Evolutionary conservation across 805 yeast species (phyloP).

Genomic region (Sugiyamaella mastotermitis): DNA sequence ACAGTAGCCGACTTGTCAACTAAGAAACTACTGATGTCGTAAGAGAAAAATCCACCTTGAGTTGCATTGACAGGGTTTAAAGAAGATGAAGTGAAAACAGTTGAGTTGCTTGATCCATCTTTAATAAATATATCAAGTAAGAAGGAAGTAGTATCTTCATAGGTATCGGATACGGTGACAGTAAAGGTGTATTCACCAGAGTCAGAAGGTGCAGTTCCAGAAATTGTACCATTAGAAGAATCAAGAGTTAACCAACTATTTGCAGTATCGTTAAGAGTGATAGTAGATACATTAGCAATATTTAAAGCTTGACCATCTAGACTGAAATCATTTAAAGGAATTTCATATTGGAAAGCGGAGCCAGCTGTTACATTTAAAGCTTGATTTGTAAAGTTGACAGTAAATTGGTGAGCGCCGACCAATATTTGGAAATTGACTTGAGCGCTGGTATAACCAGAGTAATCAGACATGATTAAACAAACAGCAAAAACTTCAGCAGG

Average conservation of each 20-base stretch:
- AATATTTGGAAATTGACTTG: constrained; percentile 63
- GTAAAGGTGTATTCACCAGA: constrained; percentile 28
- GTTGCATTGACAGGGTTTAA: constrained; percentile 60
- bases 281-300: constrained; percentile 47
- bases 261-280: constrained; percentile 46
- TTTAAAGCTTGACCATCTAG: constrained; percentile 54
- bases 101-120: constrained; percentile 15
- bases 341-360: constrained; percentile 43
- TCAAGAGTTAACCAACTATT: constrained; percentile 63
- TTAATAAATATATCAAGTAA: constrained; percentile 20
- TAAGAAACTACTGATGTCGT: constrained; percentile 33
- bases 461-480: constrained; percentile 73
- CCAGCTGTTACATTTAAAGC: constrained; percentile 65
- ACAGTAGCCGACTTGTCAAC: constrained; percentile 11
- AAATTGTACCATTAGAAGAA: constrained; percentile 53
- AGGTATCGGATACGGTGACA: constrained; percentile 37
- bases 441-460: constrained; percentile 65
- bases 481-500: constrained; percentile 72
- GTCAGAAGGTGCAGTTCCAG: constrained; percentile 56
- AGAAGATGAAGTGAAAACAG: constrained; percentile 43
- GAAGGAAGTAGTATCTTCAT: constrained; percentile 29
- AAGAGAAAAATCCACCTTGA: constrained; percentile 47
- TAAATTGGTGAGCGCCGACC: constrained; percentile 83
- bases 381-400: constrained; percentile 55
- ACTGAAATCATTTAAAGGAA: constrained; percentile 60